phyloP scores from a whole-genome alignment of 768 basidiomycete species.

The Panaeolus cyanescens region DNA sequence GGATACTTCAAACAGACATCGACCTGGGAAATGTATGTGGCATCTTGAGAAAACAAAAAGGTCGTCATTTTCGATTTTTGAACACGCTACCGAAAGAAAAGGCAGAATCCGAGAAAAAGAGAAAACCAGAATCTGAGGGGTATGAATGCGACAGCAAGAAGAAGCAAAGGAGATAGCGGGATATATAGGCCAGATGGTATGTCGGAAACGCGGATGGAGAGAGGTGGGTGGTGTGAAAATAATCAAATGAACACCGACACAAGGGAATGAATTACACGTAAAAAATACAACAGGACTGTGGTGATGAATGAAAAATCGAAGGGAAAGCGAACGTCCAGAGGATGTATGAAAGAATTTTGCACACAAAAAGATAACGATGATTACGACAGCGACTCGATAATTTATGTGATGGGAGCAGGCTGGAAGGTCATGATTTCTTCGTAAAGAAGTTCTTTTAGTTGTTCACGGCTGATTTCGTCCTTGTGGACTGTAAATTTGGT shows the following conservation, averaged over 20 bases:
- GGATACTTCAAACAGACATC: too few species aligned
- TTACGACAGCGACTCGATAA: slow-evolving; percentile 2
- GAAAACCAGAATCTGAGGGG: neutral
- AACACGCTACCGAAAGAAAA: neutral
- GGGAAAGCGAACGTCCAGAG: neutral
- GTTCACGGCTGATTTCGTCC: slow-evolving; percentile 93
- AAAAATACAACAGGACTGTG: slow-evolving; percentile 1
- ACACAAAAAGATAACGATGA: slow-evolving; percentile 4
- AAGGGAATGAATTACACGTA: neutral
- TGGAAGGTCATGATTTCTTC: slow-evolving; percentile 94
- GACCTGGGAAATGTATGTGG: too few species aligned
- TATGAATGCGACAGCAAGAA: neutral
- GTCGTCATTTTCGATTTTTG: neutral
- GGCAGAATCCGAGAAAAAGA: neutral
- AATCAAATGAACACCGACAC: neutral
- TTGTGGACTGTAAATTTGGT: slow-evolving; percentile 68
- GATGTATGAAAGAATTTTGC: slow-evolving; percentile 1
- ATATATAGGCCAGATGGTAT: neutral
- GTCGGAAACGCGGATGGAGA: neutral
- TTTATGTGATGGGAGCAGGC: slow-evolving; percentile 51
- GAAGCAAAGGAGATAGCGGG: neutral
- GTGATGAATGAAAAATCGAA: slow-evolving; percentile 2
- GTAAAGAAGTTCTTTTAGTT: slow-evolving; percentile 91
- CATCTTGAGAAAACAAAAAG: neutral
- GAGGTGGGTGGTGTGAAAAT: neutral